phyloP scores from a whole-genome alignment of 306 rosid species.

The Acacia confusa region DNA sequence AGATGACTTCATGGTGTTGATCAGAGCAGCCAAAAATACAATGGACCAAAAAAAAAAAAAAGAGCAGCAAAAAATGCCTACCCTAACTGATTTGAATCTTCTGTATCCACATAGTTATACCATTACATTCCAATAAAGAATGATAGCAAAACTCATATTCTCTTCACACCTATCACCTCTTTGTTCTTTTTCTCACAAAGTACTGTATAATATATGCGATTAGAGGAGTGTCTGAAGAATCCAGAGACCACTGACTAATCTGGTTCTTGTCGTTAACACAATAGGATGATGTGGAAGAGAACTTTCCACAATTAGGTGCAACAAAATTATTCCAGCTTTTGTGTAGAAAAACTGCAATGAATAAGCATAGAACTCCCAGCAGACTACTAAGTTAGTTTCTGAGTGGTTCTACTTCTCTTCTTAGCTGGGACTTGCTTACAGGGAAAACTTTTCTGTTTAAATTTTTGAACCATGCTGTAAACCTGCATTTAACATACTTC shows the following conservation, averaged over 20 bases:
- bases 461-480: conserved; percentile 67
- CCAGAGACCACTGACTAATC: neutral
- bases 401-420: conserved; percentile 45
- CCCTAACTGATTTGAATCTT: neutral
- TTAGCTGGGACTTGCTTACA: conserved; percentile 34
- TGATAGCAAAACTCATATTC: neutral
- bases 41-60: neutral
- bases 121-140: neutral
- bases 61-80: neutral
- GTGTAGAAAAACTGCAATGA: neutral
- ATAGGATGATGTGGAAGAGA: neutral
- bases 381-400: conserved; percentile 27
- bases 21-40: neutral
- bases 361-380: neutral
- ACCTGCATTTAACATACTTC: conserved; percentile 54
- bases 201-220: neutral
- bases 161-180: neutral
- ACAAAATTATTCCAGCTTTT: conserved; percentile 1
- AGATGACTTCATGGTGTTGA: too few relatives aligned
- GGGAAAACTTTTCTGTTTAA: conserved; percentile 54
- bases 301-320: conserved; percentile 5
- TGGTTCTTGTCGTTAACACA: neutral
- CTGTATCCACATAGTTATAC: neutral
- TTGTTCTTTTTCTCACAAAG: neutral
- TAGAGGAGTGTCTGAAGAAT: neutral